Base-by-base conservation (phyloP, 2,329 filamentous ascomycete species). In the Ophiosphaerella narmari region DNA sequence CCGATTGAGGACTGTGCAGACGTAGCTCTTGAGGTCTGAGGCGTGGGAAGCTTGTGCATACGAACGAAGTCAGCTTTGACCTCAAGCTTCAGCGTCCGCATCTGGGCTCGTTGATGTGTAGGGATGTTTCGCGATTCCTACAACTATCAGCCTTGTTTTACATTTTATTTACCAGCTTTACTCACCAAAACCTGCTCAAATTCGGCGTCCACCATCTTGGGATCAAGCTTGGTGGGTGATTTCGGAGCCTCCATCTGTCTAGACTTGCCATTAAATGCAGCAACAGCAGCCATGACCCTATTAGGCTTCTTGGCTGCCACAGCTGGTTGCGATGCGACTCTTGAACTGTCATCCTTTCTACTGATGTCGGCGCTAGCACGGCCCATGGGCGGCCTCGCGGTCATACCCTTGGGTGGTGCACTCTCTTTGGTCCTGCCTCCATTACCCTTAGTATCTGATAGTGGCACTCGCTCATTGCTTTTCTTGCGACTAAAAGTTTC, bases 51-150 rank as follows among this genome's bases (percentile, higher is more conserved):
- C 86, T 89, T 90, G 70, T 97, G 90, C 71, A 96, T 92, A 45
- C 88, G 87, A 63, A 97, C 91, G 65, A 99, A 95, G 68, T 97
- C 92, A 69, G 91, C 90, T 75, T 99, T 99, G 77, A 97, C 92
- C 32, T 89, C 88, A 58, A 90, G 83, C 55, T 90, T 91, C 52
- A 99, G 78, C 48, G 87, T 92, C 39, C 93, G 85, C 91, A 99
- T 97, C 76, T 95, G 95, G 73, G 93, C 91, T 47, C 93, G 83
- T 80, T 96, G 91, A 57, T 96, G 89, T 66, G 95, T 90, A 3
- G 93, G 92, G 46, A 97, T 96, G 65, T 97, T 96, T 57, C 93
- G 84, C 14, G 92, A 86, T 70, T 96, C 91, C 73, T 96, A 21
- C 1, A 14, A 33, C 75, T 77, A 54, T 85, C 78, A 60, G 79